Evolutionary conservation across 108 stramenopile species (phyloP), one percentile per base, ranked within the genome.

Genomic region (Cyclotella distinguenda): DNA sequence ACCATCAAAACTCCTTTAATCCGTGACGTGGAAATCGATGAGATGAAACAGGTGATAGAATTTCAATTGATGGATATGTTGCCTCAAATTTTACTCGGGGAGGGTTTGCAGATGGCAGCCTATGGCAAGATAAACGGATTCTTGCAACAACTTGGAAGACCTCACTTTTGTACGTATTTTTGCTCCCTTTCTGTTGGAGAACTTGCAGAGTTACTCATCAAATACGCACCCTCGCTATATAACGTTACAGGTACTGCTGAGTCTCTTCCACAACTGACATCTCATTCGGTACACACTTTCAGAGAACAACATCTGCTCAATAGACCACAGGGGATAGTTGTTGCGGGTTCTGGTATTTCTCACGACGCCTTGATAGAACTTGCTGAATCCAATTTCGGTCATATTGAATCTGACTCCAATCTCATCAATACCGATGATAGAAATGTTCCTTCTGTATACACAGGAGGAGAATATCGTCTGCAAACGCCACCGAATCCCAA

Each of bases 271-370:
- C 43, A 76, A 16, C 68, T 99, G 36, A 82, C 74, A n/a, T 82
- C 90, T 3, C 51, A 77, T 3, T 66, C 65, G 23, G 80, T 97
- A 4, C 80, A 72, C 22, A 68, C 78, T 19, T 98, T 93, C 62
- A 68, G 87, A 44, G 22, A 68, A 18, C 49, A 70, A 19, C 68
- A 81, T 43, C 72, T 97, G 44, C 51, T 91, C 22, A 40, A 81
- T 27, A 89, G 85, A 56, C 87, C 96, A 9, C 26, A 77, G 12
- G 82, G 82, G 25, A 79, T 96, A 65, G 96, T 98, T 6, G 73
- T 99, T 35, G 90, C 93, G 5, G 97, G 90, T 15, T 91, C 97
- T 25, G 99, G 99, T 4, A 85, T 99, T 35, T 83, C 81, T 15
- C 99, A 99, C 81, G 92, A 91, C 15, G 72, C 83, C 33, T 57